These are phyloP conservation scores for Fusarium siculi DNA, from an alignment of 2,329 filamentous ascomycete species.

Conservation along the genomic window DNA sequence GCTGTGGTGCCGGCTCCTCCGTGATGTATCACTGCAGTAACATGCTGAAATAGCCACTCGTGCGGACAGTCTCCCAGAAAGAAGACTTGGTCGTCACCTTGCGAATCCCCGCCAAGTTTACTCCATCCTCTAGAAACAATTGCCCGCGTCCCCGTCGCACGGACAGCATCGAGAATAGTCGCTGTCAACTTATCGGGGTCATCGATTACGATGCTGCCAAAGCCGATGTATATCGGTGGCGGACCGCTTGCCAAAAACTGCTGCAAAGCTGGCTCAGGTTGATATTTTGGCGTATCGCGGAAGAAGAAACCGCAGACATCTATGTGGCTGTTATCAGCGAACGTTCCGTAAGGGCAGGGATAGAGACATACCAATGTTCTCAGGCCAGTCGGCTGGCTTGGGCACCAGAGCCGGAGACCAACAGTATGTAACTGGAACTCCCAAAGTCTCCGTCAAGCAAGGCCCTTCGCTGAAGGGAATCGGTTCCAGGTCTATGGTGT, in stretches of 20 bases:
- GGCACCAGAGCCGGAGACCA: conserved; percentile 77
- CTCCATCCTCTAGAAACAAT: conserved; percentile 80
- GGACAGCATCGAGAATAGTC: conserved; percentile 74
- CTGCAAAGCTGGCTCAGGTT: conserved; percentile 62
- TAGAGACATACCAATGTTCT: conserved; percentile 61
- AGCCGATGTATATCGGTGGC: conserved; percentile 75
- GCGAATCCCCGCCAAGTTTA: conserved; percentile 67
- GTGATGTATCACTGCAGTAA: conserved; percentile 74
- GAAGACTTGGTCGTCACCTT: conserved; percentile 64
- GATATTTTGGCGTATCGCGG: conserved; percentile 65
- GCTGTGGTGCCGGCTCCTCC: conserved; percentile 80
- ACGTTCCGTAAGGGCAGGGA: rapidly evolving
- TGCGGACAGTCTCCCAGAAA: conserved; percentile 78
- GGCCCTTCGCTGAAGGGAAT: conserved; percentile 66
- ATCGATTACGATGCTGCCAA: conserved; percentile 78
- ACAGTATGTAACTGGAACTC: conserved; percentile 80
- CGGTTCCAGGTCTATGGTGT: conserved; percentile 10
- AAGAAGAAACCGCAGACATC: conserved; percentile 73
- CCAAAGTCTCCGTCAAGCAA: conserved; percentile 72
- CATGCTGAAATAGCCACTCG: conserved; percentile 77
- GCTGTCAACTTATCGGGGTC: conserved; percentile 72
- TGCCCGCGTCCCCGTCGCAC: conserved; percentile 70
- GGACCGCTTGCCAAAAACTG: conserved; percentile 67
- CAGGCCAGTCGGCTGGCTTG: conserved; percentile 73
- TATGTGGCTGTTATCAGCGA: neutral